Conservation (phyloP, 2,329 filamentous ascomycete species). For the Meredithiella fracta region DNA sequence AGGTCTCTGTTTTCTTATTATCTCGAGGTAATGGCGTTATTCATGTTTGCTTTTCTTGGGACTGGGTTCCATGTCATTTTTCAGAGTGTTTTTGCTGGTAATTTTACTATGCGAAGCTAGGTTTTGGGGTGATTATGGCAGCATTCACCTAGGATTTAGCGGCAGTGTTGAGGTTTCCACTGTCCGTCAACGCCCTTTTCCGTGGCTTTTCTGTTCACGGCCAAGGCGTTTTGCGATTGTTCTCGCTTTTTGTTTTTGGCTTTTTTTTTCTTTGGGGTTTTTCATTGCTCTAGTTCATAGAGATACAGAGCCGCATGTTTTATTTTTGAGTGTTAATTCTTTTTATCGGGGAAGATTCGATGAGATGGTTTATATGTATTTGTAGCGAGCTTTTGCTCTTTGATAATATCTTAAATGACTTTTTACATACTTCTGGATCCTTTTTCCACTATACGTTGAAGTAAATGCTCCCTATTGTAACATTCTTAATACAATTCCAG, state of each 20-base stretch:
- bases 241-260: slow-evolving; percentile 1
- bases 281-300: slow-evolving; percentile 3
- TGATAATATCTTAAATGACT: slow-evolving; percentile 2
- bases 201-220: neutral
- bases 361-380: neutral
- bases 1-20: slow-evolving; percentile 2
- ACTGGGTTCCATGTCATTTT: neutral
- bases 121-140: neutral
- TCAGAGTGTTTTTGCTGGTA: neutral
- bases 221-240: neutral
- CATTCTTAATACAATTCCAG: too few species aligned
- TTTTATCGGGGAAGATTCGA: neutral
- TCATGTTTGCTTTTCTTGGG: neutral
- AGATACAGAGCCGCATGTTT: slow-evolving; percentile 13
- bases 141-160: neutral
- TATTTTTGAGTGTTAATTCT: slow-evolving; percentile 5
- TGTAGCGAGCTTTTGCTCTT: neutral
- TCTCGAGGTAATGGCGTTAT: neutral
- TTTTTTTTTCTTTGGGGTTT: slow-evolving; percentile 1
- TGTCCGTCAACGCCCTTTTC: neutral
- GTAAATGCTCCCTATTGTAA: too few species aligned
- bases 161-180: neutral
- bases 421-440: neutral
- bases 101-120: neutral
- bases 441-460: neutral